Evolutionary conservation across 306 rosid genomes (phyloP).

Genomic region (Inga oerstediana): DNA sequence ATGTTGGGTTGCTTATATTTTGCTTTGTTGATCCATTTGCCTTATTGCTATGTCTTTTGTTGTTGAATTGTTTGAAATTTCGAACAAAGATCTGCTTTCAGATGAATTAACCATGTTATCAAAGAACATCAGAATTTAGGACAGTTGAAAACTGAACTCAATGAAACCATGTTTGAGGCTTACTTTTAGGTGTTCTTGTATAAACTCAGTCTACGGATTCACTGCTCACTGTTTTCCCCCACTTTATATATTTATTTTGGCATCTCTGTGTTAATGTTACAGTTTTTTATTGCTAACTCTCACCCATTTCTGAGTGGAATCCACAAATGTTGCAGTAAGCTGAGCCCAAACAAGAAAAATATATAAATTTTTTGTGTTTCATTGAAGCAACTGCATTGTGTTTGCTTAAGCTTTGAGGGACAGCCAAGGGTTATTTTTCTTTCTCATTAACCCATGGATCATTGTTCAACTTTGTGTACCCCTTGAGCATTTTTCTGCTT

Average conservation of each 20-base stretch:
- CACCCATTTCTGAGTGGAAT: not conserved
- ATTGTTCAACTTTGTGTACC: not conserved
- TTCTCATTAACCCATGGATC: not conserved
- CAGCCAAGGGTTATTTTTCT: not conserved
- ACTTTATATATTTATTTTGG: too few relatives aligned
- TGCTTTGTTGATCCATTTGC: slow-evolving; percentile 19
- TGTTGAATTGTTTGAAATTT: slow-evolving; percentile 7
- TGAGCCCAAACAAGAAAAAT: not conserved
- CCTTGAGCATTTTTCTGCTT: not conserved
- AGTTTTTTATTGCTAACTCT: not conserved
- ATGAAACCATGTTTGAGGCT: not conserved
- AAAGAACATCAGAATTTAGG: not conserved
- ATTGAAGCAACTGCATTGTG: not conserved
- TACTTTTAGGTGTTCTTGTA: not conserved
- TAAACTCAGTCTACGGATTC: not conserved
- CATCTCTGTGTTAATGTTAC: not conserved
- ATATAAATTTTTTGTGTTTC: not conserved
- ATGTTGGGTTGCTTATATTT: slow-evolving; percentile 3
- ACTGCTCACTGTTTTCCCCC: not conserved
- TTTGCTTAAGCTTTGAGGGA: not conserved
- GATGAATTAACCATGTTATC: not conserved
- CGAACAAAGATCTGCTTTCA: slow-evolving; percentile 19
- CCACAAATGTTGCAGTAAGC: not conserved
- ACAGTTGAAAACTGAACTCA: not conserved
- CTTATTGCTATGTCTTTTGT: not conserved